Evolutionary conservation across 1,139 yeast genomes (phyloP), one percentile per base, ranked within the genome.

Genomic region (Diutina mesorugosa): DNA sequence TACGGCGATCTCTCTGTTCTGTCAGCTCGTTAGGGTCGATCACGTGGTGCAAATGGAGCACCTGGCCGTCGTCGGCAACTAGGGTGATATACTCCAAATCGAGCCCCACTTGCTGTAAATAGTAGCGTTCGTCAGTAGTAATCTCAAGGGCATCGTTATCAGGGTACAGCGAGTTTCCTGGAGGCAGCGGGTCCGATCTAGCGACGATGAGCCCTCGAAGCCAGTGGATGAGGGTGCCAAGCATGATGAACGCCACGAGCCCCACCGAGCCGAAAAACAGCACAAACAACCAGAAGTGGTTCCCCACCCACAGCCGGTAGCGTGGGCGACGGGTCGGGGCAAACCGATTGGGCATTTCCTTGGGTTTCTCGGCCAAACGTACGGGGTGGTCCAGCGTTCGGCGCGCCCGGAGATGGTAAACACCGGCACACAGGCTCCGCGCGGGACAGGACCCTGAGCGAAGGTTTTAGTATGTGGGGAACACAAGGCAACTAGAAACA

Each of bases 41-140:
- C 14, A 89, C 68, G 55, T 88, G 81, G 65, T 89, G 86, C 55
- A 91, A 67, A 0, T 77, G 74, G 30, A 93, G 70, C 1, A 81
- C 73, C 66, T 80, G 90, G 1, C 97, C 97, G 69, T 93, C 98
- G n/a, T 76, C 72, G 0, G 98, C 91, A 7, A 79, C 73, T 2
- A 90, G 76, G 28, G 74, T 76, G 64, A 80, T 81, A 58, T 79
- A 84, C 57, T 77, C 79, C 48, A 90, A 72, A 38, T 79, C 84
- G 38, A 87, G 71, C 1, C 83, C 86, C 58, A 84, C 70, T 54
- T 83, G 75, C 55, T 73, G 70, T 12, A 86, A 83, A 66, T 90
- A 91, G 66, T 87, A 89, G 30, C 78, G 67, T 56, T 90, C 69
- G 60, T 83, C 82, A 47, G 55, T 65, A n/a, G 62, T 58, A 53